Evolutionary conservation across 768 basidiomycete species (phyloP), one percentile per base, ranked within the genome.

Genomic region (Boletus patriciae): DNA sequence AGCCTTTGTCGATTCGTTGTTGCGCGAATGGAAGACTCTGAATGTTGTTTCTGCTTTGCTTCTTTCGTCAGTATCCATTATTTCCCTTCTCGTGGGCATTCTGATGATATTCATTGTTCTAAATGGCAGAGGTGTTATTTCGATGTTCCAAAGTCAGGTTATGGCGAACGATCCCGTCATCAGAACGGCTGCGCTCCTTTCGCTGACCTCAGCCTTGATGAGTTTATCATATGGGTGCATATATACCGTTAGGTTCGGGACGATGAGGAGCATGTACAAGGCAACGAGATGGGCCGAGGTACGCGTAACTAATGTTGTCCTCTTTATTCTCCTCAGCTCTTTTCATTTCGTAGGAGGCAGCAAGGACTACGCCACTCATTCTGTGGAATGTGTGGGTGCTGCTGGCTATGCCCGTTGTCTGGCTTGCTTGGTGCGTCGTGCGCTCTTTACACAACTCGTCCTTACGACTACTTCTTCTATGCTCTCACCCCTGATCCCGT

Each of bases 271-370:
- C 59, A 87, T 88, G 83, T 76, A 83, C 62, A 82, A 83, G 55
- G 88, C 88, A 1, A 83, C 83, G 9, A 78, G 80, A 54, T 91
- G 87, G 86, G 86, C 87, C 12, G 83, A 88, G 72, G 87, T 86
- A 63, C 15, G 70, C n/a, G 11, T 42, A 23, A 34, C 48, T 44
- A 4, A 2, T 1, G 11, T 46, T 38, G 21, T 18, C 2, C 12
- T 4, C 4, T 31, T n/a, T n/a, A 53, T 36, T 33, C 45, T 23
- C 12, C 37, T 55, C 19, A 50, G 4, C 4, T 6, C 37, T 42
- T 36, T 10, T 12, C 9, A 7, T 12, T 19, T 16, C 3, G 23
- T 58, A 88, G 85, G 86, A 90, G 65, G 84, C 87, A 18, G 78
- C 80, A 50, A 74, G 70, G 63, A 73, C 77, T 2, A 77, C 77